Base-by-base conservation (phyloP, 2,329 filamentous ascomycete species). In the Fusarium brevicatenulatum region DNA sequence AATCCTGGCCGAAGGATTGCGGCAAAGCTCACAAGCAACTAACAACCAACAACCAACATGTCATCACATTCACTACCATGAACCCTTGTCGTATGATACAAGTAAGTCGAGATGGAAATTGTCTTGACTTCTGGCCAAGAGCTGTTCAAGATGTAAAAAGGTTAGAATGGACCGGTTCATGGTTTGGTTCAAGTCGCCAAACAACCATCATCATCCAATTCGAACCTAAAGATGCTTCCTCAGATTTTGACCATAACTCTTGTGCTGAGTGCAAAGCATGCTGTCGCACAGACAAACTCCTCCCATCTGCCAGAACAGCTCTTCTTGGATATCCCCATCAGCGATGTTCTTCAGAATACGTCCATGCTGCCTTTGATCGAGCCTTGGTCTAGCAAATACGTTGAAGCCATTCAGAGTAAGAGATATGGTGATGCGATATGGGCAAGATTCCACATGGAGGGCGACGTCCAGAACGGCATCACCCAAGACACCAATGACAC, bases 141-240 rank as follows among this genome's bases (percentile, higher is more conserved):
- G 16, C 7, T 13, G 2, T 18, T 8, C 9, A 7, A 23, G 1
- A 11, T 36, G 36, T 52, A 52, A 52, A 52, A 5, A 52, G 1
- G 7, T 2, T 23, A 2, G n/a, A 10, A 6, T 18, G 10, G 4
- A 23, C 47, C 6, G 11, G 7, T 6, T 7, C 4, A 34, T 34
- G 9, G 7, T n/a, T 4, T 34, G 6, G 3, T 3, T 3, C 30
- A 34, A n/a, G 7, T 9, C n/a, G 6, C 11, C 16, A 18, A 7
- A 34, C n/a, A 19, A 4, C 9, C 11, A 32, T 36, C 16, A 13
- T 36, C 7, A 13, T 12, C 13, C n/a, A 19, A 15, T 36, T 25
- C 21, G 1, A 11, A 34, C 8, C 10, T 18, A 7, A 34, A 9
- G 16, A 36, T 25, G 47, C 47, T 19, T 15, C 9, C 30, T 25